These are phyloP conservation scores for Aspergillus sparsus DNA, from an alignment of 495 filamentous ascomycete genomes.

Conservation along the genomic window DNA sequence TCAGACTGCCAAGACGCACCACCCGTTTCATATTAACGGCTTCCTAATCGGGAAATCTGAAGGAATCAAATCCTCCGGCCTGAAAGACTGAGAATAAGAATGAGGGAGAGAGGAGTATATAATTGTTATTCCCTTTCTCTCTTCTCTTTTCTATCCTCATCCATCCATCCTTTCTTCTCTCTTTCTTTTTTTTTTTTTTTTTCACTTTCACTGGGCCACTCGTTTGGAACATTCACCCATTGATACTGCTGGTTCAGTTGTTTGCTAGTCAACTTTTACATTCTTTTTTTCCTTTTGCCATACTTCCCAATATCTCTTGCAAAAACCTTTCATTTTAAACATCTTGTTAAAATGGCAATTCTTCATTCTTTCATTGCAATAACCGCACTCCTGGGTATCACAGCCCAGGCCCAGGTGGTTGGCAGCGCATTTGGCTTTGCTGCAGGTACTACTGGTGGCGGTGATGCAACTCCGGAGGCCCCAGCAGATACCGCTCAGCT, in stretches of 20 bases:
- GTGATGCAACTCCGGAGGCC: conserved; percentile 43
- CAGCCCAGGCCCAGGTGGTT: conserved; percentile 32
- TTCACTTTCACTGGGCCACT: too few relatives aligned
- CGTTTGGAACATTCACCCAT: not conserved
- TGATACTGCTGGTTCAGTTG: conserved; percentile 25
- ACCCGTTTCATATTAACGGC: conserved; percentile 14
- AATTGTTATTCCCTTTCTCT: not conserved
- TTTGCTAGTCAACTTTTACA: not conserved
- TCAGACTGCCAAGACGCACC: conserved; percentile 14
- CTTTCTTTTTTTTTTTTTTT: too few relatives aligned
- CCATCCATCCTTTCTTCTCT: conserved; percentile 17
- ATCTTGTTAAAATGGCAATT: conserved; percentile 22
- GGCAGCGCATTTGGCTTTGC: conserved; percentile 51
- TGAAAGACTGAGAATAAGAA: not conserved
- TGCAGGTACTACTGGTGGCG: conserved; percentile 52
- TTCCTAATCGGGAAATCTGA: not conserved
- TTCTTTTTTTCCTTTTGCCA: conserved; percentile 13
- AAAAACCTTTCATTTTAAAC: conserved; percentile 2
- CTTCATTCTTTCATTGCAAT: conserved; percentile 26
- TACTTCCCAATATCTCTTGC: conserved; percentile 11
- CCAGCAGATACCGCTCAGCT: conserved; percentile 44
- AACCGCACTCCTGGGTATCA: conserved; percentile 27
- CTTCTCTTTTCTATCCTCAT: not conserved
- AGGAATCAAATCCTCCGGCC: too few relatives aligned
- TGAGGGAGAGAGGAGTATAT: too few relatives aligned